A percentile compares a stretch with the other conserved stretches of the same genome.
These are phyloP conservation scores for Chaetomidium leptoderma DNA, from an alignment of 495 filamentous ascomycete species.

Conservation along the genomic window DNA sequence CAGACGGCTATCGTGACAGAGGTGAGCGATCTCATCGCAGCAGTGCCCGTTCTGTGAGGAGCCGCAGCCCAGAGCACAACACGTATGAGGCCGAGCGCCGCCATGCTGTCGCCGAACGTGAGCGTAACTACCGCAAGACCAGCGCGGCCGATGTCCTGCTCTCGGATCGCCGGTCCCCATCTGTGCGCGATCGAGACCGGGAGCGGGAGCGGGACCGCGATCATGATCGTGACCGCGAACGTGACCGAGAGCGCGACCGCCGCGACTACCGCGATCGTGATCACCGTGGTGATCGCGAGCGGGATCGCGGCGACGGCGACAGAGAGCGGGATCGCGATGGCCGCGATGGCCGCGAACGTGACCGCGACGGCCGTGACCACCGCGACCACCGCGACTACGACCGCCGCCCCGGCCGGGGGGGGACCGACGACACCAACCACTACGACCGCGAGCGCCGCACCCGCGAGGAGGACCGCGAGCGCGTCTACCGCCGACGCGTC, in stretches of 20 bases:
- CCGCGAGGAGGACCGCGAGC: conserved; percentile 79
- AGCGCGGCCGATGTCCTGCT: conserved; percentile 61
- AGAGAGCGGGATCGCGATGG: conserved; percentile 39
- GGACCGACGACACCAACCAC: conserved; percentile 51
- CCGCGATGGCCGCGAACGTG: conserved; percentile 37
- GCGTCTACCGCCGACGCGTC: conserved; percentile 75
- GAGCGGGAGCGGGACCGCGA: conserved; percentile 47
- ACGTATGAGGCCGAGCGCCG: conserved; percentile 84
- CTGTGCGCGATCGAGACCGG: conserved; percentile 53
- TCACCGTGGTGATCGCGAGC: conserved; percentile 34
- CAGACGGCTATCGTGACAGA: conserved; percentile 51
- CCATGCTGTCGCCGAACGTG: conserved; percentile 80
- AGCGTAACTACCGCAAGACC: conserved; percentile 78
- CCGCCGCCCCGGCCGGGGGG: conserved; percentile 38
- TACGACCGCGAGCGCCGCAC: conserved; percentile 69
- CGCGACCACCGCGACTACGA: conserved; percentile 36
- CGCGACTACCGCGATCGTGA: conserved; percentile 31
- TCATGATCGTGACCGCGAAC: conserved; percentile 43
- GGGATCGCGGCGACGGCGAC: conserved; percentile 39
- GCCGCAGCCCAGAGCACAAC: conserved; percentile 73
- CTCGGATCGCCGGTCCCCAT: conserved; percentile 45
- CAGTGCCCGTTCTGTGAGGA: conserved; percentile 42
- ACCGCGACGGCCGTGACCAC: conserved; percentile 35
- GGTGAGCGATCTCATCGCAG: conserved; percentile 60
- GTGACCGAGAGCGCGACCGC: conserved; percentile 39